Base-by-base conservation (phyloP, 257 asterid species). In the Buddleja alternifolia region DNA sequence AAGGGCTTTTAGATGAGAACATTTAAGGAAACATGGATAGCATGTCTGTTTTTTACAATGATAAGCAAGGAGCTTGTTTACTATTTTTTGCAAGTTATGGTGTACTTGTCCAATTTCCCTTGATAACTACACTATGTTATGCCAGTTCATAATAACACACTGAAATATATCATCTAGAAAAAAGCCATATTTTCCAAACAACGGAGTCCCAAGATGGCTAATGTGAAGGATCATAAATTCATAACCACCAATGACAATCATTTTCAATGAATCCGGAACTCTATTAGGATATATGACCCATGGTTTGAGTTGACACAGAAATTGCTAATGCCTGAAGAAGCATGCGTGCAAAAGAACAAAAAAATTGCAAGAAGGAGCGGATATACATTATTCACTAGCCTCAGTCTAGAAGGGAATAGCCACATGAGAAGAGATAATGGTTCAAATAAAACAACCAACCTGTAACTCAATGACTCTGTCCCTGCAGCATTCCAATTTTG, bases 401-500 rank as follows among this genome's bases (percentile, higher is more conserved):
- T 37, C 48, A 20, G 40, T 29, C 34, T 32, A 51, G 63, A 46
- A 65, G 54, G 75, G 67, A 54, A 48, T 23, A 65, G 62, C 77
- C 32, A 46, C 67, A 72, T 56, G 65, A 54, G 59, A 19, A 69
- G 61, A 19, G 25, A 68, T 53, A 60, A 57, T 17, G 50, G 55
- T 47, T 23, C 42, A 24, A 36, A 36, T 34, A 17, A 64, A 75
- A 58, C 10, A 63, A 76, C 96, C 60, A 69, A 90, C 98, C 98
- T 88, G 73, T 68, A 84, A 78, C 19, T 89, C 75, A 34, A 90
- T 80, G 69, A 84, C 83, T 75, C 70, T 86, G 29, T 86, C 86
- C 80, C 97, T 84, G 85, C 96, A 93, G 82, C 90, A 80, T 80
- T 93, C 96, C 84, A 87, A 68, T 81, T 60, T 86, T 53, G 96